Evolutionary conservation across 768 basidiomycete species (phyloP).

Genomic region (Suillus subluteus): DNA sequence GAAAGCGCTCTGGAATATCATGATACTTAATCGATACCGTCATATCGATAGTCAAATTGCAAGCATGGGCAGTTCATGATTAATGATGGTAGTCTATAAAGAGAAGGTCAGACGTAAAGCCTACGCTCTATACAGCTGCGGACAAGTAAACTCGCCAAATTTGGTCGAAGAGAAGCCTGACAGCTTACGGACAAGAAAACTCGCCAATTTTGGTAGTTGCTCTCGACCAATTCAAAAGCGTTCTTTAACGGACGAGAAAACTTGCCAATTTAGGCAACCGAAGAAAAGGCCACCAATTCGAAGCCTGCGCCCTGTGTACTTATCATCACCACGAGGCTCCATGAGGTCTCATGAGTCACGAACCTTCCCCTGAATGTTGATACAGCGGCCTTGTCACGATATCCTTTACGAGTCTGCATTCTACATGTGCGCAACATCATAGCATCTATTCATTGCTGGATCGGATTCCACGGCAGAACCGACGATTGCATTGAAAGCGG

Average conservation of each 20-base stretch:
- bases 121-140: not conserved
- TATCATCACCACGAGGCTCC: not conserved
- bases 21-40: not conserved
- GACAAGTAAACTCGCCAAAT: not conserved
- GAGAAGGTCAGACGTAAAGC: conserved; percentile 1
- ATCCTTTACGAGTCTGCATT: not conserved
- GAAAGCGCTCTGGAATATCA: not conserved
- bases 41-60: not conserved
- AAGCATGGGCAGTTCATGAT: not conserved
- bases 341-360: not conserved
- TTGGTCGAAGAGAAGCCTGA: not conserved
- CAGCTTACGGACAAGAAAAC: not conserved
- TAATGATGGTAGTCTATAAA: not conserved
- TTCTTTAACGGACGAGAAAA: not conserved
- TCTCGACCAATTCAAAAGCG: not conserved
- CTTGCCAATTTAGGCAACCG: not conserved
- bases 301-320: not conserved
- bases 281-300: not conserved
- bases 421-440: not conserved
- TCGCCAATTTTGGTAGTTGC: not conserved
- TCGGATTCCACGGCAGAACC: not conserved
- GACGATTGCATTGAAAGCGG: not conserved
- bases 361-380: not conserved
- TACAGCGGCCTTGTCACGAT: not conserved
- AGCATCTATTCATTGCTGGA: not conserved